Evolutionary conservation across 2,329 filamentous ascomycete genomes (phyloP).

Genomic region (Colletotrichum sp.): DNA sequence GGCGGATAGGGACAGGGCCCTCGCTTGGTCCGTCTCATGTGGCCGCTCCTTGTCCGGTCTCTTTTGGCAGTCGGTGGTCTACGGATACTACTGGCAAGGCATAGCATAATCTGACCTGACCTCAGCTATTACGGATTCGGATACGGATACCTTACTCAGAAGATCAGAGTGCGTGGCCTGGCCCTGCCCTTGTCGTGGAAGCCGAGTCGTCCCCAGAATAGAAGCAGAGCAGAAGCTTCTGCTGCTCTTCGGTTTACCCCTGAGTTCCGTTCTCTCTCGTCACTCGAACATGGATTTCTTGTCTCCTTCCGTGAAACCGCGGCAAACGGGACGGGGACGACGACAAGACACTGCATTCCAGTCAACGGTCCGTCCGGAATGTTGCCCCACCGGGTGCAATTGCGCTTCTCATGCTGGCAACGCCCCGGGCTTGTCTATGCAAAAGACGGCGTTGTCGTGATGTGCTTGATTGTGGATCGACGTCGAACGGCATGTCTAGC

Average conservation of each 20-base stretch:
- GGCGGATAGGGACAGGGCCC: constrained; percentile 13
- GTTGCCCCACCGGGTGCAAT: background rate
- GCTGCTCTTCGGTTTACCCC: background rate
- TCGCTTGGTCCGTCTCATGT: background rate
- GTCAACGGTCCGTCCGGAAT: background rate
- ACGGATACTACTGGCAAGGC: background rate
- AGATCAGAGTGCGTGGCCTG: background rate
- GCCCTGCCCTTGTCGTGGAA: background rate
- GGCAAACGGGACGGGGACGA: constrained; percentile 3
- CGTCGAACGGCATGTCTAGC: background rate
- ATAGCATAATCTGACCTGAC: background rate
- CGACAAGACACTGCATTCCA: background rate
- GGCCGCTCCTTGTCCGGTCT: background rate
- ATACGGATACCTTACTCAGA: background rate
- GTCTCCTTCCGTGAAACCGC: constrained; percentile 12
- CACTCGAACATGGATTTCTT: background rate
- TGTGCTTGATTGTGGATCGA: background rate
- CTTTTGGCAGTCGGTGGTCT: background rate
- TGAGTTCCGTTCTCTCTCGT: background rate
- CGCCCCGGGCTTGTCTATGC: background rate
- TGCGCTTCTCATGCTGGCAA: background rate
- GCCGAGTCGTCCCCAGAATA: constrained; percentile 1
- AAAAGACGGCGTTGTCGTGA: background rate
- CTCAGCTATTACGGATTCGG: background rate
- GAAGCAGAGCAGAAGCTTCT: constrained; percentile 4